Evolutionary conservation across 805 yeast genomes (phyloP), one percentile per base, ranked within the genome.

Genomic region (Tetrapisispora arboricola): DNA sequence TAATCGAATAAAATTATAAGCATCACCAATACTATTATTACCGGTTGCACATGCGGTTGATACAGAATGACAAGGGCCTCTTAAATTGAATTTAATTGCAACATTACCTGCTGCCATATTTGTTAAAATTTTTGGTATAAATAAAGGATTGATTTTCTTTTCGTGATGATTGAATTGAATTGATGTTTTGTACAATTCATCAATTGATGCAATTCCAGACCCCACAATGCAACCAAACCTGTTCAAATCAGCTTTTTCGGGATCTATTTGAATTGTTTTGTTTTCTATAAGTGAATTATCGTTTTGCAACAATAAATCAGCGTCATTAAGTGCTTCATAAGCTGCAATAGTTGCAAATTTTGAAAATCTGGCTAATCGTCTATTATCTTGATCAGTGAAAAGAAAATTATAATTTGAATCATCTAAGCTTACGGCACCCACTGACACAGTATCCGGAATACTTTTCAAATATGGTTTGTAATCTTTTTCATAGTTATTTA

Each of bases 31-130:
- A 0, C 96, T 74, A 55, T 92, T 94, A 22, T 82, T 74, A 0
- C 99, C 99, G 0, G 98, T 87, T 4, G 99, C 95, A 66, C 99
- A 92, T 1, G 98, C 98, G 0, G 97, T 87, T 2, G 95, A 75
- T 0, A 78, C 92, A 0, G 94, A 68, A 55, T 88, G 96, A 32
- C 84, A 75, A 2, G 95, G 94, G 0, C 98, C 99, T 50, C 73
- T 67, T 30, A 87, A 65, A 1, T 83, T 82, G 51, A 78, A 75
- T 47, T 75, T 71, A 42, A 92, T 88, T 6, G 95, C 81, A 6
- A 92, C 75, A 45, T 86, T 78, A 3, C 97, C 96, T 0, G 88
- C 86, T 0, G 95, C 95, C 97, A 92, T 92, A 57, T 92, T 92
- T 29, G 84, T 74, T 30, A 92, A 67, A 36, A 90, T 62, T 49